Evolutionary conservation across 495 filamentous ascomycete species (phyloP), one percentile per base, ranked within the genome.

Genomic region (Penicillium manginii): DNA sequence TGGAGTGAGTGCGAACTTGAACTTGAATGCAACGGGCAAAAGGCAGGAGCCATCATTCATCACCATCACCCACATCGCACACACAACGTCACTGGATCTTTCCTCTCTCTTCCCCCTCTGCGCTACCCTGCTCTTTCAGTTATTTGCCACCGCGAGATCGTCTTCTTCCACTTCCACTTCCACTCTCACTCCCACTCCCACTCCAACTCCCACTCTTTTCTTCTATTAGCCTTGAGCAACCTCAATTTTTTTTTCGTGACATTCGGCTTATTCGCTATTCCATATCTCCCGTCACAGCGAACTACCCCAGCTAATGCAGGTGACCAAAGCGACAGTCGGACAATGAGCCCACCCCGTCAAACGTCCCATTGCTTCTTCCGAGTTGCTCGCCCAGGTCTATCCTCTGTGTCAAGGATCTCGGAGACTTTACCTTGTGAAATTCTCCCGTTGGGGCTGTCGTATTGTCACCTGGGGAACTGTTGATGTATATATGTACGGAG

Each of bases 281-380:
- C 7, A 11, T 8, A 9, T 2, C 1, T 33, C 12, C 35, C 31
- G 49, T 23, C 49, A 31, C 14, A 21, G 18, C 3, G n/a, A n/a
- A 3, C 12, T 9, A 43, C 10, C 19, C 10, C 18, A n/a, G 40
- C 26, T 17, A 10, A 21, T 47, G 45, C 19, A 23, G 45, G 26
- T 12, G 18, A 47, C 21, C 22, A 11, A n/a, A 39, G 45, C 45
- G 15, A 47, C 45, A 47, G 45, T 47, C 22, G 45, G 45, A 47
- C 45, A 47, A 47, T 47, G 21, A 26, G 4, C 6, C 26, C 19
- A 22, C 11, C 19, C 45, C 21, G 45, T 43, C 40, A 22, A 47
- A 14, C 45, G 15, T 14, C 9, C 22, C n/a, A n/a, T 23, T 26
- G 9, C 45, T 47, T 47, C 45, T 12, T 22, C 26, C 45, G 42